These are phyloP conservation scores for Rauvolfia tetraphylla DNA, from an alignment of 257 asterid species.

Conservation along the genomic window DNA sequence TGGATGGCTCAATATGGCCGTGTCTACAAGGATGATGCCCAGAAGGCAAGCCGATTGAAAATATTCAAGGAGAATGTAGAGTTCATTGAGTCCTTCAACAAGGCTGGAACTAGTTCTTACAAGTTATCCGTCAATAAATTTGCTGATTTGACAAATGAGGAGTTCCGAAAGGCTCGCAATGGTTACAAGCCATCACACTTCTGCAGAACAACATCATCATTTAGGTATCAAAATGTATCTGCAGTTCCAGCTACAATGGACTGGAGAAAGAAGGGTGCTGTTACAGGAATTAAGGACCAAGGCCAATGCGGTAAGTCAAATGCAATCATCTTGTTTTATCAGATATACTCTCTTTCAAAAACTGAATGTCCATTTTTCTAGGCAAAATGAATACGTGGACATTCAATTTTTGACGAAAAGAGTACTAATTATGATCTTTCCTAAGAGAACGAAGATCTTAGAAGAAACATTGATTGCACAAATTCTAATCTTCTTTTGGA, in stretches of 20 bases:
- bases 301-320: slow-evolving; percentile 12
- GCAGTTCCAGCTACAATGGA: no score
- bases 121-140: neutral
- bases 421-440: no score
- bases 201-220: neutral
- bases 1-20: slow-evolving; percentile 3
- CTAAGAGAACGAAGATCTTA: no score
- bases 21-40: neutral
- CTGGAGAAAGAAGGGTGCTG: no score
- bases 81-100: slow-evolving; percentile 10
- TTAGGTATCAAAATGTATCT: neutral
- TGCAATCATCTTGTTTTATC: neutral
- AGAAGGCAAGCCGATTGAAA: neutral
- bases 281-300: slow-evolving; percentile 11
- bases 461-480: no score
- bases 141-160: slow-evolving; percentile 7
- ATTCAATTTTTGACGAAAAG: no score
- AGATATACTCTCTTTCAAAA: no score
- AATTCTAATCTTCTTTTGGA: no score
- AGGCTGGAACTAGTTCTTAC: neutral
- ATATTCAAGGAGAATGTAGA: no score
- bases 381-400: no score
- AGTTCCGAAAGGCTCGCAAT: neutral
- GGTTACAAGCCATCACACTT: neutral
- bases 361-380: no score